Evolutionary conservation across 2,329 filamentous ascomycete species (phyloP), one percentile per base, ranked within the genome.

Genomic region (Colletotrichum trifolii): DNA sequence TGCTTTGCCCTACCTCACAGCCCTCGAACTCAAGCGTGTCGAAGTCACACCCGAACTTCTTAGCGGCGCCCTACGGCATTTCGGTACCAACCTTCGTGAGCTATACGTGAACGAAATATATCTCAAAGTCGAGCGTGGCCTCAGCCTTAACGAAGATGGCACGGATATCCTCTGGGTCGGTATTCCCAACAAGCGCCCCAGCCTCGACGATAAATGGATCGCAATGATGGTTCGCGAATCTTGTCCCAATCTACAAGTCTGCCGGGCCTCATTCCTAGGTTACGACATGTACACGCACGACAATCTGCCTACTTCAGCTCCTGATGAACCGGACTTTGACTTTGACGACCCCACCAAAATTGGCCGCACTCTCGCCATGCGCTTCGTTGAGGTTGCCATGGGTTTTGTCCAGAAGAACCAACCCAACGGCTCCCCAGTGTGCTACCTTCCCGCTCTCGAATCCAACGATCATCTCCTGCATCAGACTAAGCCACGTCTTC

Each of bases 91-190:
- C 3, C 75, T 84, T 2, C 72, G 75, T 55, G 81, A 83, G 71
- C 76, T 84, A 36, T 82, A 80, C 66, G 73, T 84, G 2, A 81
- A 80, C 62, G 76, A 81, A 53, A 78, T 83, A 11, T 82, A 79
- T 61, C 75, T 83, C 48, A 82, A 82, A 71, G 76, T 74, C 8
- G 73, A 77, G 42, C 77, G 80, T 61, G 72, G 73, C n/a, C 58
- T 67, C 45, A 69, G 75, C 42, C 73, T 48, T 62, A 77, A 79
- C 58, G 66, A 73, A 13, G 73, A 77, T 56, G 71, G 71, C 2
- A 72, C 71, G 54, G 74, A 76, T 63, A 71, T 76, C 6, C 75
- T 83, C 17, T 84, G 82, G 82, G 72, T 83, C 50, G 82, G 82
- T 12, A 52, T 82, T 9, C 81, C 81, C 7, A 83, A 83, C 64